These are phyloP conservation scores for Pulveroboletus ridleyi DNA, from an alignment of 1,284 basidiomycete genomes.

Conservation along the genomic window DNA sequence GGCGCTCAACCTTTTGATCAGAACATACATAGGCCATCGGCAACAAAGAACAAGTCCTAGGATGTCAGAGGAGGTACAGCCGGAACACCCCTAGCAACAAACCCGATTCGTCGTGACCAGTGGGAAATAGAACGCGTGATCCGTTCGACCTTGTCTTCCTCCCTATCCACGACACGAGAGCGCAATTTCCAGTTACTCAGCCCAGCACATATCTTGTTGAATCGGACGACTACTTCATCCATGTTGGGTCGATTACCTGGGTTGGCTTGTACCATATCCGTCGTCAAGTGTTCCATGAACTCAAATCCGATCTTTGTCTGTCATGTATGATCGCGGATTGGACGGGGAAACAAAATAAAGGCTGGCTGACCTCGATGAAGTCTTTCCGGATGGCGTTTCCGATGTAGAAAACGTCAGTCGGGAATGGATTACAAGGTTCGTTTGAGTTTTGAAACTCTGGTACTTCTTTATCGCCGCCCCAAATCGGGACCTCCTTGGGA, in stretches of 20 bases:
- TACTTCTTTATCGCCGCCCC: too few species aligned
- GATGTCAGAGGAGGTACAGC: neutral
- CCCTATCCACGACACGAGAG: too few species aligned
- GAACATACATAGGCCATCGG: too few species aligned
- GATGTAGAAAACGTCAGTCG: constrained; percentile 31
- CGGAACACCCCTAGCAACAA: neutral
- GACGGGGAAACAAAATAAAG: neutral
- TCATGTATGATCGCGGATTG: neutral
- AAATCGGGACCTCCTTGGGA: too few species aligned
- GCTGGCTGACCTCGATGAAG: neutral
- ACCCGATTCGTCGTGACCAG: neutral
- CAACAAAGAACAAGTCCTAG: too few species aligned
- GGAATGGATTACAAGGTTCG: too few species aligned
- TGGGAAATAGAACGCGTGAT: neutral
- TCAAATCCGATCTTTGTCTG: neutral
- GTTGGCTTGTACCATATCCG: neutral
- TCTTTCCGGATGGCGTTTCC: constrained; percentile 38
- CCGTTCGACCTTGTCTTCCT: neutral
- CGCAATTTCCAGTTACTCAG: too few species aligned
- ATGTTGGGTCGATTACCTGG: neutral
- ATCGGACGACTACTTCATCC: neutral
- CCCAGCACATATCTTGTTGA: too few species aligned
- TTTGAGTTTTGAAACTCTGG: too few species aligned
- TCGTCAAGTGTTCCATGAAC: neutral
- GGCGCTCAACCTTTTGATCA: too few species aligned